Conservation (phyloP, 2,329 filamentous ascomycete species). For the Aureobasidium sp. region DNA sequence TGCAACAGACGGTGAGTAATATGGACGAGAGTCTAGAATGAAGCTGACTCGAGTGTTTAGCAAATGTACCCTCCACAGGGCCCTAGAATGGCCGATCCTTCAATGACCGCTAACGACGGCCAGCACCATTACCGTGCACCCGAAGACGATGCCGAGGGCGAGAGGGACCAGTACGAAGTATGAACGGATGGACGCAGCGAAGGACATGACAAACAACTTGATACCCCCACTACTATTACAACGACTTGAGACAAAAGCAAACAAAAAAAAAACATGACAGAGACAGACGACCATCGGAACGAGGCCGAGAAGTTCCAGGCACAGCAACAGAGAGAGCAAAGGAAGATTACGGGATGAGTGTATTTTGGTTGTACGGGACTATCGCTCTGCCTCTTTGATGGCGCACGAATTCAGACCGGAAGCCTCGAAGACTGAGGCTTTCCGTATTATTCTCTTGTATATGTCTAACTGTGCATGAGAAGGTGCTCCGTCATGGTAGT, state of each 20-base stretch:
- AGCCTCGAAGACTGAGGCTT: neutral
- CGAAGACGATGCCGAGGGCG: constrained; percentile 19
- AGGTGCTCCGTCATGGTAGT: neutral
- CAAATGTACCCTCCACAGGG: constrained; percentile 17
- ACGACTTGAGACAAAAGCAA: neutral
- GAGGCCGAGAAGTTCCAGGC: neutral
- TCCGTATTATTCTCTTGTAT: constrained; percentile 4
- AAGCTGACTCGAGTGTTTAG: neutral
- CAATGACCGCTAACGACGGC: constrained; percentile 16
- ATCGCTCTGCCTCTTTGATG: neutral
- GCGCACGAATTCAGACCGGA: neutral
- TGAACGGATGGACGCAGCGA: constrained; percentile 7
- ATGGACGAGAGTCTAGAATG: neutral
- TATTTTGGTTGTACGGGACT: neutral
- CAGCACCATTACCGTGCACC: constrained; percentile 16
- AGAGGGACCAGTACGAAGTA: constrained; percentile 17
- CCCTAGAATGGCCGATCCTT: constrained; percentile 18
- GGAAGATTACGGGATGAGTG: neutral
- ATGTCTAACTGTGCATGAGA: neutral
- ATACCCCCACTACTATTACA: constrained; percentile 5
- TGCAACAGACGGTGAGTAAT: constrained; percentile 67
- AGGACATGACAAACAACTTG: constrained; percentile 4
- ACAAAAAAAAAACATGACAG: neutral
- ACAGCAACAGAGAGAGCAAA: neutral
- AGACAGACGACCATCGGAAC: neutral